Conservation (phyloP, 208 protist genomes). For the Crithidia brevicula region DNA sequence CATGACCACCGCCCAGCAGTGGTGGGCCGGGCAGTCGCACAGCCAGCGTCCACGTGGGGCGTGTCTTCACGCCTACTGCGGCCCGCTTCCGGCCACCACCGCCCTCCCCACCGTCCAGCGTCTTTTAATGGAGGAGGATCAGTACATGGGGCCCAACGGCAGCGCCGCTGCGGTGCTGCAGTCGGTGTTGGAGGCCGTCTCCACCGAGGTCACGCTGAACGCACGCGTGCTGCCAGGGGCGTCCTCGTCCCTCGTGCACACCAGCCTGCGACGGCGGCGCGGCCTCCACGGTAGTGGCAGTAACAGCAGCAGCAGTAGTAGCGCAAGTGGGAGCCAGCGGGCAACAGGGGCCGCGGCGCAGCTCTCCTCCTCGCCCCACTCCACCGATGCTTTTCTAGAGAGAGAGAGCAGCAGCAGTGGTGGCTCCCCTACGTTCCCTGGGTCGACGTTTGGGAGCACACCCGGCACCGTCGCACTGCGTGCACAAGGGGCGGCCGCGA, state of each 20-base stretch:
- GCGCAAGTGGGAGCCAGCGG: neutral
- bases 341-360: neutral
- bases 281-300: conserved; percentile 15
- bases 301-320: neutral
- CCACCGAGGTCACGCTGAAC: conserved; percentile 21
- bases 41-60: neutral
- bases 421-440: neutral
- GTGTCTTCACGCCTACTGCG: conserved; percentile 15
- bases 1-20: conserved; percentile 15
- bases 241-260: conserved; percentile 22
- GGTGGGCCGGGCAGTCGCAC: conserved; percentile 18
- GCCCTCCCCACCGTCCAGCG: conserved; percentile 48
- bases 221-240: conserved; percentile 18
- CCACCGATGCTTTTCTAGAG: neutral
- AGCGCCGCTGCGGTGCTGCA: conserved; percentile 25
- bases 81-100: conserved; percentile 42
- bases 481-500: neutral
- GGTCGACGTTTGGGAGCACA: neutral
- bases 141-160: conserved; percentile 27
- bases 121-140: conserved; percentile 31
- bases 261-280: conserved; percentile 24
- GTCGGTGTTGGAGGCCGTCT: conserved; percentile 27
- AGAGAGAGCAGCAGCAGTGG: neutral
- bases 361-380: neutral
- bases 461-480: neutral